phyloP scores from a whole-genome alignment of 2,329 filamentous ascomycete genomes.

The Talaromyces sp. region DNA sequence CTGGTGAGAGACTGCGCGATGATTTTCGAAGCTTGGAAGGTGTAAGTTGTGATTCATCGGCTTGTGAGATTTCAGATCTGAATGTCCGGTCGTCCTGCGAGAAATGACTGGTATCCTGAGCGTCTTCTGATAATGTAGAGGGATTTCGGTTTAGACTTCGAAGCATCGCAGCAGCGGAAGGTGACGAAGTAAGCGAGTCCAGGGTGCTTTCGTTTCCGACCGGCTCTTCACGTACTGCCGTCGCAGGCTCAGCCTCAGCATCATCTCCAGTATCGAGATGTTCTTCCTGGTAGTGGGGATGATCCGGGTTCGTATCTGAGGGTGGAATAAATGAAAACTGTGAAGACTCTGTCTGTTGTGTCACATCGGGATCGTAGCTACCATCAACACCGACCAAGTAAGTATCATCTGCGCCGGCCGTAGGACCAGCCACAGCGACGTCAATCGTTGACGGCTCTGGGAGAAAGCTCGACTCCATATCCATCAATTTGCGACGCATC shows the following conservation, averaged over 20 bases:
- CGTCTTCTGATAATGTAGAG: slow-evolving; percentile 31
- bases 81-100: slow-evolving; percentile 27
- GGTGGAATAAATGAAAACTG: slow-evolving; percentile 31
- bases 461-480: slow-evolving; percentile 66
- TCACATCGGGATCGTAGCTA: slow-evolving; percentile 21
- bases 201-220: slow-evolving; percentile 41
- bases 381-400: slow-evolving; percentile 44
- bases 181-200: slow-evolving; percentile 49
- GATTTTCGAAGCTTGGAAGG: slow-evolving; percentile 29
- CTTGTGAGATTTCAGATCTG: slow-evolving; percentile 23
- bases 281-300: slow-evolving; percentile 7
- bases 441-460: slow-evolving; percentile 56
- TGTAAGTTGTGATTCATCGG: slow-evolving; percentile 29
- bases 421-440: slow-evolving; percentile 30
- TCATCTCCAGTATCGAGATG: slow-evolving; percentile 2
- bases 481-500: slow-evolving; percentile 62
- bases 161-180: slow-evolving; percentile 47
- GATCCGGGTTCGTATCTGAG: slow-evolving; percentile 24
- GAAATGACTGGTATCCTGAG: slow-evolving; percentile 20
- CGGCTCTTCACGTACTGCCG: slow-evolving; percentile 20
- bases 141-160: slow-evolving; percentile 44
- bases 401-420: slow-evolving; percentile 46
- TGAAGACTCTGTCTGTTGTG: slow-evolving; percentile 23
- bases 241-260: slow-evolving; percentile 23
- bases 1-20: slow-evolving; percentile 33